Evolutionary conservation across 2,329 filamentous ascomycete species (phyloP).

Genomic region (Aspergillus pseudoglaucus): DNA sequence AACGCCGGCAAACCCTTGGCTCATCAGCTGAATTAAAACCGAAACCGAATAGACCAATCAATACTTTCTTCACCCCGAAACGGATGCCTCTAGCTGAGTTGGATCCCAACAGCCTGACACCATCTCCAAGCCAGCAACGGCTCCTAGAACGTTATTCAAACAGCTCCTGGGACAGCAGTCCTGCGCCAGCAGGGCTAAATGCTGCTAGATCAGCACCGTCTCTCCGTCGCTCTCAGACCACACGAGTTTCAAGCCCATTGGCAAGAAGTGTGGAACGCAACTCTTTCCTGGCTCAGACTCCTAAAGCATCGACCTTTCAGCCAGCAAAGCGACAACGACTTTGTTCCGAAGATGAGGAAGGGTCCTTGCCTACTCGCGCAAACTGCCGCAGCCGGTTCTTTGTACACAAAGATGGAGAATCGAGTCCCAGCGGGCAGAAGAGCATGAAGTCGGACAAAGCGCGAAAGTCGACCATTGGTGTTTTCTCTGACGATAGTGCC

Average conservation of each 20-base stretch:
- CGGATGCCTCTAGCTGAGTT: slow-evolving; percentile 60
- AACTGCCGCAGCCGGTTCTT: slow-evolving; percentile 46
- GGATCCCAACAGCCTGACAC: slow-evolving; percentile 61
- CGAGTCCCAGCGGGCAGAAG: slow-evolving; percentile 36
- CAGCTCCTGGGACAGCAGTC: slow-evolving; percentile 50
- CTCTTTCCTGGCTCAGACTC: slow-evolving; percentile 33
- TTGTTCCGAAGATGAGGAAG: slow-evolving; percentile 42
- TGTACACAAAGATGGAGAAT: slow-evolving; percentile 20
- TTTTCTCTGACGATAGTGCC: slow-evolving; percentile 49
- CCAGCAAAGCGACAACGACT: slow-evolving; percentile 47
- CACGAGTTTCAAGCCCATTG: slow-evolving; percentile 34
- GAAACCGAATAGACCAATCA: slow-evolving; percentile 55
- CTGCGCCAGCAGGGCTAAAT: slow-evolving; percentile 36
- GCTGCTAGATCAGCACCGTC: slow-evolving; percentile 29
- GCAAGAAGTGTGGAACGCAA: slow-evolving; percentile 36
- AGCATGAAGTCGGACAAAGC: slow-evolving; percentile 32
- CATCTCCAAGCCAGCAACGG: slow-evolving; percentile 58
- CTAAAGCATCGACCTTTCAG: slow-evolving; percentile 37
- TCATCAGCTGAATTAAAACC: slow-evolving; percentile 51
- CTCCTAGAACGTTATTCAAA: slow-evolving; percentile 50
- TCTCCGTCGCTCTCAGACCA: slow-evolving; percentile 25
- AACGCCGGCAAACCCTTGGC: slow-evolving; percentile 35
- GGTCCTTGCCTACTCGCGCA: slow-evolving; percentile 23
- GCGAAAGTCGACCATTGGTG: slow-evolving; percentile 40
- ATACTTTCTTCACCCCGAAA: slow-evolving; percentile 59